phyloP scores from a whole-genome alignment of 495 filamentous ascomycete genomes.

The Talaromyces adpressus region DNA sequence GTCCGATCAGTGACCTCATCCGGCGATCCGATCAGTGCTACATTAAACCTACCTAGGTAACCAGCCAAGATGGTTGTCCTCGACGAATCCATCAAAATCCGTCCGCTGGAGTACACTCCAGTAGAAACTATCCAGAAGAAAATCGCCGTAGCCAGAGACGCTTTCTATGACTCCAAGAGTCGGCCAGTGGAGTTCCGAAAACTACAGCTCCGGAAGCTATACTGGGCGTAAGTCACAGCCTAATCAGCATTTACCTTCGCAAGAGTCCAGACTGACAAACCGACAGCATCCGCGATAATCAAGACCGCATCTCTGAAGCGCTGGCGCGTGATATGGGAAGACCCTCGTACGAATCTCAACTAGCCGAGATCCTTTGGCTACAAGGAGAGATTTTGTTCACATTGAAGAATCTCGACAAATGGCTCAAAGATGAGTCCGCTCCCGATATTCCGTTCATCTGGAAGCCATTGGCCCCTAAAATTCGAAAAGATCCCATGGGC shows the following conservation, averaged over 20 bases:
- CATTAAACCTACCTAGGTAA: not conserved
- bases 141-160: conserved; percentile 47
- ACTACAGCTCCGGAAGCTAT: conserved; percentile 82
- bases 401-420: conserved; percentile 67
- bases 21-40: not conserved
- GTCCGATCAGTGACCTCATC: not conserved
- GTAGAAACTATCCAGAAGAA: conserved; percentile 58
- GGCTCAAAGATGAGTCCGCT: conserved; percentile 73
- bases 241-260: not conserved
- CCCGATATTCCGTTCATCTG: conserved; percentile 61
- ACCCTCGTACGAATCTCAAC: conserved; percentile 56
- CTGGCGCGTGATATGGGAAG: conserved; percentile 69
- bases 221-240: conserved; percentile 62
- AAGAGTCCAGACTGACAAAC: not conserved
- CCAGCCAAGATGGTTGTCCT: conserved; percentile 18
- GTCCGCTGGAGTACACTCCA: conserved; percentile 56
- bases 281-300: conserved; percentile 62
- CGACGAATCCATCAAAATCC: conserved; percentile 27
- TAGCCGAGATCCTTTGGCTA: conserved; percentile 67
- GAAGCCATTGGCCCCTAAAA: conserved; percentile 60
- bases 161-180: conserved; percentile 73
- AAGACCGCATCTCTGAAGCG: conserved; percentile 60
- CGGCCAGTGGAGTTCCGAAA: conserved; percentile 74
- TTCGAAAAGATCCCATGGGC: conserved; percentile 86
- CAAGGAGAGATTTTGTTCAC: conserved; percentile 73